phyloP scores from a whole-genome alignment of 2,329 filamentous ascomycete genomes.

The Raffaelea albimanens region DNA sequence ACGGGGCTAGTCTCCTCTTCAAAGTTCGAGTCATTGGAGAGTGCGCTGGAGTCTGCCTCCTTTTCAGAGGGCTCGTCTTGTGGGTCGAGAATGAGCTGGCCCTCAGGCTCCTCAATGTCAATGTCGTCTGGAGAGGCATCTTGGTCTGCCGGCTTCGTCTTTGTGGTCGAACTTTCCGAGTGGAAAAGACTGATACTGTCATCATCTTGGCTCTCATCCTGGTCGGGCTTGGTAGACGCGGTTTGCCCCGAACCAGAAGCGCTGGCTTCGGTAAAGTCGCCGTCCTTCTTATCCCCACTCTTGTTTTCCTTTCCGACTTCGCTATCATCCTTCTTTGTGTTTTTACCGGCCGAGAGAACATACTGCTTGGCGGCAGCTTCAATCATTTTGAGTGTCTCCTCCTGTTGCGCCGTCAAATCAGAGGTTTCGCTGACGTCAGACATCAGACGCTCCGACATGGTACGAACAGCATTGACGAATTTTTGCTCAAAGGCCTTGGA shows the following conservation, averaged over 20 bases:
- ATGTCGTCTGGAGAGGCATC: conserved; percentile 38
- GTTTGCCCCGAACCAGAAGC: neutral
- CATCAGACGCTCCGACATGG: conserved; percentile 33
- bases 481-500: too few relatives aligned
- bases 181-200: conserved; percentile 14
- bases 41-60: conserved; percentile 1
- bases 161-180: neutral
- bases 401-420: conserved; percentile 21
- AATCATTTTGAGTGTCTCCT: conserved; percentile 40
- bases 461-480: conserved; percentile 27
- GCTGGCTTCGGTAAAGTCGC: neutral
- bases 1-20: too few relatives aligned
- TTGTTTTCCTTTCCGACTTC: conserved; percentile 1
- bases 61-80: conserved; percentile 13
- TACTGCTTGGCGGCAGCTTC: conserved; percentile 42
- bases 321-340: neutral
- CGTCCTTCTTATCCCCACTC: neutral
- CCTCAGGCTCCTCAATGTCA: conserved; percentile 35
- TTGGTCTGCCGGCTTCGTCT: conserved; percentile 14
- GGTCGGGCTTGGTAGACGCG: neutral
- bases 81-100: conserved; percentile 21
- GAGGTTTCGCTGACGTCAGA: conserved; percentile 26
- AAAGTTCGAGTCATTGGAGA: too few relatives aligned
- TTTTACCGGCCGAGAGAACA: conserved; percentile 21
- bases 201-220: neutral